Evolutionary conservation across 2,329 filamentous ascomycete genomes (phyloP).

Genomic region (Microcera coccophila): DNA sequence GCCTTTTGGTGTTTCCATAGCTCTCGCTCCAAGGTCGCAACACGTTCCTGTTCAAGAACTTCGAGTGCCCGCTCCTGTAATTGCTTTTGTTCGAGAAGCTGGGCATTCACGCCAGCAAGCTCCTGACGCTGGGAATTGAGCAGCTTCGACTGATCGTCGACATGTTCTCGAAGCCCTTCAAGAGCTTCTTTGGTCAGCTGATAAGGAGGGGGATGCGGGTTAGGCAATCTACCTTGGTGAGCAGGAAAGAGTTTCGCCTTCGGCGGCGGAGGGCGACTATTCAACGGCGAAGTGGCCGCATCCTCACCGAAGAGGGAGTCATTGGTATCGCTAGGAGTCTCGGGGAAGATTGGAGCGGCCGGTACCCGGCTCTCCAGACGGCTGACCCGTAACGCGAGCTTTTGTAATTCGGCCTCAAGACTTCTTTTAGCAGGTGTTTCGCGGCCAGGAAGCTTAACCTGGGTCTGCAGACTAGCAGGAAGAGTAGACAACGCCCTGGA

Average conservation of each 20-base stretch:
- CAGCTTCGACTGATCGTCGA: slow-evolving; percentile 89
- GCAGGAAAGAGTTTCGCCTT: slow-evolving; percentile 46
- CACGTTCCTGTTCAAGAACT: slow-evolving; percentile 80
- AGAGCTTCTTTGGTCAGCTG: slow-evolving; percentile 77
- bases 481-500: slow-evolving; percentile 37
- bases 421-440: slow-evolving; percentile 70
- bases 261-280: slow-evolving; percentile 31
- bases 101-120: slow-evolving; percentile 78
- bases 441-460: slow-evolving; percentile 71
- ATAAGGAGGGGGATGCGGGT: slow-evolving; percentile 36
- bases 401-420: slow-evolving; percentile 78
- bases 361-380: slow-evolving; percentile 76
- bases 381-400: slow-evolving; percentile 72
- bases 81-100: slow-evolving; percentile 80
- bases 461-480: slow-evolving; percentile 41
- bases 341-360: slow-evolving; percentile 61
- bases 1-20: slow-evolving; percentile 96
- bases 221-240: slow-evolving; percentile 38
- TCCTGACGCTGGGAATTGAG: slow-evolving; percentile 84
- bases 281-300: slow-evolving; percentile 43
- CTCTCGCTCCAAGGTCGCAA: slow-evolving; percentile 85
- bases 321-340: slow-evolving; percentile 74
- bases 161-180: slow-evolving; percentile 80
- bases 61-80: slow-evolving; percentile 79
- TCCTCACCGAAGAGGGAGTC: slow-evolving; percentile 62